Percentiles rank a stretch among this genome's conserved stretches.
Evolutionary conservation across 148 eudicot species (phyloP).

Genomic region (Linanthus parryae): DNA sequence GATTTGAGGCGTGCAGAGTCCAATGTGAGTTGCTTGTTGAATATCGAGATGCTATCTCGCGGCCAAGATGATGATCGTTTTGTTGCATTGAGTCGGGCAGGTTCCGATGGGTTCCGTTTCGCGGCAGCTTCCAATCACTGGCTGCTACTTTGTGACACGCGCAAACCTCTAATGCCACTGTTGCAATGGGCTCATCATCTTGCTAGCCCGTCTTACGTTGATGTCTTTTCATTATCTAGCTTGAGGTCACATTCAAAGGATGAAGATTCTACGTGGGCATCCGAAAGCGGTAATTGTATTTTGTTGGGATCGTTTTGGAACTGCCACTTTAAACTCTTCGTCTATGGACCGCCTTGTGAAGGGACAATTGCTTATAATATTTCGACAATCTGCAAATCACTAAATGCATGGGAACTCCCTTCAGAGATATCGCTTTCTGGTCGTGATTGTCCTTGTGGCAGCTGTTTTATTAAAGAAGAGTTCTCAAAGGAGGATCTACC

Average conservation of each 20-base stretch:
- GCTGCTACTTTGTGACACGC: constrained; percentile 65
- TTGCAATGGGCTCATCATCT: constrained; percentile 67
- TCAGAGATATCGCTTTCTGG: constrained; percentile 50
- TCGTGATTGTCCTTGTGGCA: constrained; percentile 53
- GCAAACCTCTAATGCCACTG: constrained; percentile 50
- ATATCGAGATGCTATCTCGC: constrained; percentile 22
- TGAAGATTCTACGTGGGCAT: constrained; percentile 31
- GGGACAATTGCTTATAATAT: constrained; percentile 19
- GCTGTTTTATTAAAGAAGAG: constrained; percentile 57
- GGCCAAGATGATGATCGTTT: constrained; percentile 34
- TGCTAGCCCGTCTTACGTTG: constrained; percentile 43
- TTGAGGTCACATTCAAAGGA: constrained; percentile 42
- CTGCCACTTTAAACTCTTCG: constrained; percentile 55
- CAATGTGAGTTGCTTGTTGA: constrained; percentile 41
- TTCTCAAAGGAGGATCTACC: constrained; percentile 52
- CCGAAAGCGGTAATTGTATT: constrained; percentile 50
- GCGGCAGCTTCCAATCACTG: constrained; percentile 45
- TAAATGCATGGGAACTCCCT: constrained; percentile 79
- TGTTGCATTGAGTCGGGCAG: constrained; percentile 51
- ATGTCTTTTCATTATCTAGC: constrained; percentile 37
- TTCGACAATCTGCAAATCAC: constrained; percentile 30
- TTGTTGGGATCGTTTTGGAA: constrained; percentile 83
- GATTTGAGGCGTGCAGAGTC: constrained; percentile 49
- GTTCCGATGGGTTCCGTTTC: constrained; percentile 42
- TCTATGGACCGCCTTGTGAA: constrained; percentile 45